phyloP scores from a whole-genome alignment of 2,329 filamentous ascomycete species.

The Ceratocystis destructans region DNA sequence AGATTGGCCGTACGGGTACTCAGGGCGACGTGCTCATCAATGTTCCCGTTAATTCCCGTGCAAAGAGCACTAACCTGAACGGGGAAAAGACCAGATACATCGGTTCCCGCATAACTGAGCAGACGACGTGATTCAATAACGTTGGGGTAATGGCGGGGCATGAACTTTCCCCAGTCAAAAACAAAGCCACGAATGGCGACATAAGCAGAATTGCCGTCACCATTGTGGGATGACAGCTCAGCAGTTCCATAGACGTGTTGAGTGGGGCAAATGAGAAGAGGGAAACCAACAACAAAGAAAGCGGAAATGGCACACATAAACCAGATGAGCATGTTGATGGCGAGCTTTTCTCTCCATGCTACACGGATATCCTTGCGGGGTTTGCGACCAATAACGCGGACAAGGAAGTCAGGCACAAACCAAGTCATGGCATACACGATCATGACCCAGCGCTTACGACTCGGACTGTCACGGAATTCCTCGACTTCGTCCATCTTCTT shows the following conservation, averaged over 20 bases:
- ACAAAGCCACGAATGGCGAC: slow-evolving; percentile 79
- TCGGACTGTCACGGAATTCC: slow-evolving; percentile 59
- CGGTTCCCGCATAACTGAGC: slow-evolving; percentile 69
- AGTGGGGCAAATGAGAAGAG: slow-evolving; percentile 73
- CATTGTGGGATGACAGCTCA: slow-evolving; percentile 62
- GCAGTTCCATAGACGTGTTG: slow-evolving; percentile 73
- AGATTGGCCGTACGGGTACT: slow-evolving; percentile 71
- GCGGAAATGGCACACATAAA: slow-evolving; percentile 59
- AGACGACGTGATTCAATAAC: slow-evolving; percentile 42
- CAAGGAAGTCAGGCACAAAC: slow-evolving; percentile 71
- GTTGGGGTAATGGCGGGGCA: slow-evolving; percentile 63
- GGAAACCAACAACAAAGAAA: slow-evolving; percentile 87
- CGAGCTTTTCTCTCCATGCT: slow-evolving; percentile 93
- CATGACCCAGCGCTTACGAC: slow-evolving; percentile 82
- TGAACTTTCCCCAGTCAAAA: slow-evolving; percentile 64
- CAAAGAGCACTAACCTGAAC: slow-evolving; percentile 89
- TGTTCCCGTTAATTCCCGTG: slow-evolving; percentile 52
- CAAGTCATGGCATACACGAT: slow-evolving; percentile 74
- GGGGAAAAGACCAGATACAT: slow-evolving; percentile 82
- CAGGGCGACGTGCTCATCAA: slow-evolving; percentile 62
- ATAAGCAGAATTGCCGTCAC: slow-evolving; percentile 54
- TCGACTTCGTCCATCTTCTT: slow-evolving; percentile 85
- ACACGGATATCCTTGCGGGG: slow-evolving; percentile 79
- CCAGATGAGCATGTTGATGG: slow-evolving; percentile 98
- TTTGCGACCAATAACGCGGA: slow-evolving; percentile 68